Evolutionary conservation across 768 basidiomycete genomes (phyloP).

Genomic region (Mycena crocata): DNA sequence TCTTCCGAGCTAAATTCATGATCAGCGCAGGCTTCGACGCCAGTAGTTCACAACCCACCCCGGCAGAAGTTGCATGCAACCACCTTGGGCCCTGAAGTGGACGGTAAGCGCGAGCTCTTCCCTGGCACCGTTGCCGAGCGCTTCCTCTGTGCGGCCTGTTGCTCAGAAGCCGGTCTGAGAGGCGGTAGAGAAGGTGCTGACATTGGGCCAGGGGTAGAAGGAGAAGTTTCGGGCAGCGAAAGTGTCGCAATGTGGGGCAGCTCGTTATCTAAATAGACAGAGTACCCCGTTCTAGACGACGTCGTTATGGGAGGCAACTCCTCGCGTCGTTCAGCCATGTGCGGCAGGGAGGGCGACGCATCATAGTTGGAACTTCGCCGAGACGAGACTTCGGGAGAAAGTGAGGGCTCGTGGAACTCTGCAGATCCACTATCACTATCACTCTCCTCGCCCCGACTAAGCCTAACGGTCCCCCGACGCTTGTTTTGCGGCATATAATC

Average conservation of each 20-base stretch:
- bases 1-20: constrained; percentile 76
- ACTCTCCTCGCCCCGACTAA: constrained; percentile 73
- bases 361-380: constrained; percentile 63
- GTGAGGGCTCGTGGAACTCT: constrained; percentile 62
- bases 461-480: constrained; percentile 70
- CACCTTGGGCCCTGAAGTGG: constrained; percentile 84
- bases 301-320: constrained; percentile 52
- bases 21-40: constrained; percentile 4
- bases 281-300: constrained; percentile 50
- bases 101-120: constrained; percentile 66
- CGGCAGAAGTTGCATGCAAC: constrained; percentile 92
- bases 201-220: constrained; percentile 67
- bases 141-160: constrained; percentile 75
- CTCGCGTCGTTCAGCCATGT: constrained; percentile 60
- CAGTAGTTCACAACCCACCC: constrained; percentile 58
- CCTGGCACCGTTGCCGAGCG: constrained; percentile 77
- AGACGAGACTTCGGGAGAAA: constrained; percentile 69
- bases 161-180: constrained; percentile 73
- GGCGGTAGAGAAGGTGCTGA: constrained; percentile 73
- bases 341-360: constrained; percentile 54
- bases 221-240: constrained; percentile 67
- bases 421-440: constrained; percentile 75
- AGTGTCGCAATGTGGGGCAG: constrained; percentile 80
- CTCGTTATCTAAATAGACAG: constrained; percentile 68
- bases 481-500: constrained; percentile 86